Percentiles rank a stretch among this genome's conserved stretches.
These are phyloP conservation scores for Backusella circina DNA, from an alignment of 192 early-diverging fungal species.

Conservation along the genomic window DNA sequence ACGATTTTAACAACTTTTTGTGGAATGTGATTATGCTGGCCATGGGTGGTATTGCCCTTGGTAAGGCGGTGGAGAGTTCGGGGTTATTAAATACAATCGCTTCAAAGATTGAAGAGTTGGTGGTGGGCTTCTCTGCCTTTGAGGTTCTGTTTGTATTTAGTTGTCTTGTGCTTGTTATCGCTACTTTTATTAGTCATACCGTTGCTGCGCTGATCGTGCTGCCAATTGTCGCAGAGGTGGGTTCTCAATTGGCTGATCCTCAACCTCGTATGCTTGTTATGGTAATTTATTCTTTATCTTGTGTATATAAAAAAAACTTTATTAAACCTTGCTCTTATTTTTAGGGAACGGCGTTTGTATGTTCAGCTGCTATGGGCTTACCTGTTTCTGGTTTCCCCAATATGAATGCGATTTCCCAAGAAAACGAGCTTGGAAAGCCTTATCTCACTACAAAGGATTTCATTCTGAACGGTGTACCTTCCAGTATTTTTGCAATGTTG, in stretches of 20 bases:
- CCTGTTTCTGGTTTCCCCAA: constrained; percentile 96
- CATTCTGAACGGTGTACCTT: constrained; percentile 74
- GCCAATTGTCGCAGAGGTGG: constrained; percentile 89
- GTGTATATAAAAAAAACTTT: neutral
- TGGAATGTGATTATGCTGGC: constrained; percentile 90
- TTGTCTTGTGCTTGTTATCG: constrained; percentile 75
- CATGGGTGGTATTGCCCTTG: constrained; percentile 95
- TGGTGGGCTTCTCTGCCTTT: constrained; percentile 68
- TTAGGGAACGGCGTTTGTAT: constrained; percentile 73
- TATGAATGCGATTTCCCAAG: constrained; percentile 94
- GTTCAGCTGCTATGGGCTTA: constrained; percentile 86
- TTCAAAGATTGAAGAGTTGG: constrained; percentile 54
- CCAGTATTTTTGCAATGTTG: constrained; percentile 67
- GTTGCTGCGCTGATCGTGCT: constrained; percentile 95
- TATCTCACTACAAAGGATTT: constrained; percentile 86
- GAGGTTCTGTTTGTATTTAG: constrained; percentile 74
- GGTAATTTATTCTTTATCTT: constrained; percentile 28
- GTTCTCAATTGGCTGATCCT: constrained; percentile 73
- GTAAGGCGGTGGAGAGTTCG: constrained; percentile 85
- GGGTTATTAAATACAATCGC: constrained; percentile 84
- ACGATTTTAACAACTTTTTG: constrained; percentile 95
- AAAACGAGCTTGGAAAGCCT: constrained; percentile 81
- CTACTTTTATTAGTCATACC: constrained; percentile 94
- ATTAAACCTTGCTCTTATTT: neutral
- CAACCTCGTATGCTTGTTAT: constrained; percentile 79